phyloP scores from a whole-genome alignment of 495 filamentous ascomycete species.

The Gamarada debralockiae region DNA sequence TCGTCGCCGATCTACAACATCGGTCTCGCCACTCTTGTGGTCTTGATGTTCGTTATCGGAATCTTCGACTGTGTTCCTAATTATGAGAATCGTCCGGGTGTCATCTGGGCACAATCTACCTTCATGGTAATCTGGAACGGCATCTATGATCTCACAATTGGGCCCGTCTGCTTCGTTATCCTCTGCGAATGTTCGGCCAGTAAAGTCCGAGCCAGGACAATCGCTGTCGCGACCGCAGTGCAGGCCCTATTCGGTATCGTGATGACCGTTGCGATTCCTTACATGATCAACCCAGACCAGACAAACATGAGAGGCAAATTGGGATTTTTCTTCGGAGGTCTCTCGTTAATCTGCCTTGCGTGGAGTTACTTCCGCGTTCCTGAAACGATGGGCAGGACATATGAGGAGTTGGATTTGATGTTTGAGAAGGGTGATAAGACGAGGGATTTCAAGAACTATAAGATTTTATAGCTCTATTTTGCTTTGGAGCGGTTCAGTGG shows the following conservation, averaged over 20 bases:
- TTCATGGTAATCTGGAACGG: slow-evolving; percentile 49
- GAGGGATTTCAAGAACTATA: neutral
- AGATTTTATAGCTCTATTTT: too few species aligned
- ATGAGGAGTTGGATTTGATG: slow-evolving; percentile 50
- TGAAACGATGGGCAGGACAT: slow-evolving; percentile 42
- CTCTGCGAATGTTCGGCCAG: slow-evolving; percentile 54
- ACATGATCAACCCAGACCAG: neutral
- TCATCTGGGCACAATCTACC: slow-evolving; percentile 44
- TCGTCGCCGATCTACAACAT: slow-evolving; percentile 47
- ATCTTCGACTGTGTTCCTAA: slow-evolving; percentile 24
- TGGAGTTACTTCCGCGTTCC: neutral
- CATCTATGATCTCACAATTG: slow-evolving; percentile 53
- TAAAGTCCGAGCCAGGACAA: slow-evolving; percentile 45
- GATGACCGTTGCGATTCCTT: neutral
- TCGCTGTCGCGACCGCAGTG: neutral
- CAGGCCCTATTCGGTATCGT: neutral
- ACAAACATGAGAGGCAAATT: slow-evolving; percentile 43
- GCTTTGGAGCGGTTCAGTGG: too few species aligned
- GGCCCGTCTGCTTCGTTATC: slow-evolving; percentile 53
- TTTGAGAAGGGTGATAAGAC: slow-evolving; percentile 30
- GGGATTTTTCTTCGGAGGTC: slow-evolving; percentile 50
- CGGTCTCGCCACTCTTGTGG: slow-evolving; percentile 42
- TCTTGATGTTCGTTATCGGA: slow-evolving; percentile 29
- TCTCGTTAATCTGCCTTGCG: slow-evolving; percentile 33
- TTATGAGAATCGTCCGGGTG: slow-evolving; percentile 15